Percentiles rank a stretch among this genome's conserved stretches.
Evolutionary conservation across 139 green algal genomes (phyloP).

Genomic region (Volvox africanus): DNA sequence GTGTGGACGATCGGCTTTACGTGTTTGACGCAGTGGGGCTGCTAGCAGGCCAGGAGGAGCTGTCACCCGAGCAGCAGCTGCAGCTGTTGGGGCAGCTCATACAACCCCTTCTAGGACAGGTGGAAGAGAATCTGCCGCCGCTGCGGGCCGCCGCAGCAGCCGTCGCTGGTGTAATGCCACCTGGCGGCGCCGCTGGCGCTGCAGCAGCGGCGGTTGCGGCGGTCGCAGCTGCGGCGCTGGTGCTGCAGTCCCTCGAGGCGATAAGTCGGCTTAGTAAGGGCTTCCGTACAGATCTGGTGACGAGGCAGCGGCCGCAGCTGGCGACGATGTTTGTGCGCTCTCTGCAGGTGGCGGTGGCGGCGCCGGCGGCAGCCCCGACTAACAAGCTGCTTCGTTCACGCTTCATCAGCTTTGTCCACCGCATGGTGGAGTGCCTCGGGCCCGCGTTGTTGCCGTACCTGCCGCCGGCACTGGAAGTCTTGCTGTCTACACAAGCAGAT

Average conservation of each 20-base stretch:
- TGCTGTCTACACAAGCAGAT: conserved; percentile 61
- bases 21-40: conserved; percentile 90
- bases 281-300: conserved; percentile 77
- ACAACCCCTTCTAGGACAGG: conserved; percentile 71
- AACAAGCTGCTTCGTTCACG: conserved; percentile 75
- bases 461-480: conserved; percentile 68
- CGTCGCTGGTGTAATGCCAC: neutral
- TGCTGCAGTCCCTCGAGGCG: conserved; percentile 81
- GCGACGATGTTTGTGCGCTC: conserved; percentile 69
- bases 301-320: conserved; percentile 70
- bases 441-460: conserved; percentile 42
- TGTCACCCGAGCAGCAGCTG: conserved; percentile 76
- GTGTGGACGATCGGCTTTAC: conserved; percentile 88
- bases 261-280: conserved; percentile 84
- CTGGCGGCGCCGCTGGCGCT: neutral
- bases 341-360: conserved; percentile 67
- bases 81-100: conserved; percentile 71
- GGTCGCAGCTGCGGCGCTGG: conserved; percentile 32
- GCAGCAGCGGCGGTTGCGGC: conserved; percentile 3
- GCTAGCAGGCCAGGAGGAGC: conserved; percentile 85
- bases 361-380: conserved; percentile 67
- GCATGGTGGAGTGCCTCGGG: conserved; percentile 87
- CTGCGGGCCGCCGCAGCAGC: neutral
- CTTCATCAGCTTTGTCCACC: conserved; percentile 87
- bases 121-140: conserved; percentile 57